phyloP scores from a whole-genome alignment of 257 asterid species.

The Sherardia arvensis region DNA sequence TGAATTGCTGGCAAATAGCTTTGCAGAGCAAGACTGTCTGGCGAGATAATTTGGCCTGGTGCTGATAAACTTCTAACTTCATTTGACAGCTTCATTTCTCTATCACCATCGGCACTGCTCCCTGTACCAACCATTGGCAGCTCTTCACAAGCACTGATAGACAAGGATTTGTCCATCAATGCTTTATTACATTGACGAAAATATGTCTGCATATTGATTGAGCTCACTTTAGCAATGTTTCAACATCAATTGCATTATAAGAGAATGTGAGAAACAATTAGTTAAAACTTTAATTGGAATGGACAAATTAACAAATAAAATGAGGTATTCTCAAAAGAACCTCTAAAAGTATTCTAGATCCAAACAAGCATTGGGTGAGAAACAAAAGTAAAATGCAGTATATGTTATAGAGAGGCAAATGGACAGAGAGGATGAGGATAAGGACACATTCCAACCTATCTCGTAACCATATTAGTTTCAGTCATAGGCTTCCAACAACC shows the following conservation, averaged over 20 bases:
- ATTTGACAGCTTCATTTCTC: slow-evolving; percentile 12
- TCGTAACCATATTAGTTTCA: neutral
- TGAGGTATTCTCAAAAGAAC: neutral
- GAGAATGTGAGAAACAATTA: neutral
- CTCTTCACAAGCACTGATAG: slow-evolving; percentile 15
- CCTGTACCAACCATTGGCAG: slow-evolving; percentile 13
- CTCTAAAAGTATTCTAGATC: neutral
- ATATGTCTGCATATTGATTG: slow-evolving; percentile 26
- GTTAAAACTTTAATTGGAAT: neutral
- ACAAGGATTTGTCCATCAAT: slow-evolving; percentile 15
- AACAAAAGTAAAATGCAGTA: neutral
- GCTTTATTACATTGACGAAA: slow-evolving; percentile 13
- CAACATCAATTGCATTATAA: neutral
- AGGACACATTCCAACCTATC: neutral
- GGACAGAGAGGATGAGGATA: neutral
- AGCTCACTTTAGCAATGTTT: neutral
- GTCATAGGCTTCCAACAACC: neutral
- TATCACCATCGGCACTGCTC: slow-evolving; percentile 12
- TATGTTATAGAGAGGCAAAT: neutral
- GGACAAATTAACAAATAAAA: neutral
- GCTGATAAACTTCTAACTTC: slow-evolving; percentile 16
- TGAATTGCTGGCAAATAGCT: slow-evolving; percentile 6
- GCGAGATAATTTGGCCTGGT: slow-evolving; percentile 13
- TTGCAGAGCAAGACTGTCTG: slow-evolving; percentile 14
- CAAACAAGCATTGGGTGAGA: neutral